Evolutionary conservation across 1,139 yeast species (phyloP).

Genomic region (Taiozyma sp.): DNA sequence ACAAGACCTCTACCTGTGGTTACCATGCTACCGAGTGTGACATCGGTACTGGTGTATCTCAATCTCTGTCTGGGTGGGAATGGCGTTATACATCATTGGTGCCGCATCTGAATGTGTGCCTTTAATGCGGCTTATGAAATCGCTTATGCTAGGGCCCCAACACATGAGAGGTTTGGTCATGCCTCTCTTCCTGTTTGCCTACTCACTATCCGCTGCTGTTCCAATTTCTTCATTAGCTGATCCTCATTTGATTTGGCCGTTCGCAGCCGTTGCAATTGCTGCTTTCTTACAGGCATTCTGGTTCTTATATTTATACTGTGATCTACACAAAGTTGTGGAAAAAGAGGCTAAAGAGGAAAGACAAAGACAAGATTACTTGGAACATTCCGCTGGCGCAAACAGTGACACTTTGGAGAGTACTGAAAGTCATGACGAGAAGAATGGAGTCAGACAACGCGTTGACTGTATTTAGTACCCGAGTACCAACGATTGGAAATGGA

Average conservation of each 20-base stretch:
- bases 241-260: constrained; percentile 53
- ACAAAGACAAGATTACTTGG: constrained; percentile 9
- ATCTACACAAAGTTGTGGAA: constrained; percentile 49
- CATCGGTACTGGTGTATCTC: constrained; percentile 41
- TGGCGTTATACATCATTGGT: constrained; percentile 45
- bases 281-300: constrained; percentile 38
- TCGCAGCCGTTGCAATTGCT: constrained; percentile 45
- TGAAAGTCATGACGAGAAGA: neutral
- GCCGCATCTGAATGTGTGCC: constrained; percentile 69
- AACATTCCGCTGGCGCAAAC: neutral
- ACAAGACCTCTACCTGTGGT: constrained; percentile 75
- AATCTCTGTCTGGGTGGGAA: constrained; percentile 53
- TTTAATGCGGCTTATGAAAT: constrained; percentile 66
- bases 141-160: constrained; percentile 69
- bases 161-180: constrained; percentile 63
- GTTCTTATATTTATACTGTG: constrained; percentile 46
- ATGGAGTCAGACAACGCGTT: neutral
- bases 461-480: neutral
- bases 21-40: constrained; percentile 40
- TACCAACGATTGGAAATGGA: too few species aligned
- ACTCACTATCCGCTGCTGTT: constrained; percentile 60
- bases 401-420: neutral
- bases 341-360: constrained; percentile 24
- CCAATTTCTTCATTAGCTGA: constrained; percentile 49
- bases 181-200: constrained; percentile 59